Evolutionary conservation across 2,329 filamentous ascomycete genomes (phyloP), one percentile per base, ranked within the genome.

Genomic region (Ceratocystis alfenasii): DNA sequence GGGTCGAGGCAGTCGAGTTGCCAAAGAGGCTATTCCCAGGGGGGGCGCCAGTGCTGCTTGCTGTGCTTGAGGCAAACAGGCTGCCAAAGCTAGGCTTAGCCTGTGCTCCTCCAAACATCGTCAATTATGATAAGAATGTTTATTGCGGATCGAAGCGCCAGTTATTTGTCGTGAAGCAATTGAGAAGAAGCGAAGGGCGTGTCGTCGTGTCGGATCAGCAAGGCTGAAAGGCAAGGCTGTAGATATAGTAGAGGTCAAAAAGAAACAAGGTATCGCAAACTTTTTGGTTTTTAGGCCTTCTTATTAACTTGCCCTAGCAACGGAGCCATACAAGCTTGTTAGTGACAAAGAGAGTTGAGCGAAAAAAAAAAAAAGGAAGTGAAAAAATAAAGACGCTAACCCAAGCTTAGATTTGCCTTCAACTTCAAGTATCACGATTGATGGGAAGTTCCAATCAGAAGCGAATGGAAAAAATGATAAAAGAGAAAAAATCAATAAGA

Each of bases 21-120:
- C 73, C 72, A 63, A 74, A 73, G 15, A 73, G 65, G 60, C 72
- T 66, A 36, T 68, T 66, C 30, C 50, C 44, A 20, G 64, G 65
- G 28, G 61, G 60, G 28, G 66, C 62, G 36, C 64, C 66, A 22
- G 65, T 61, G 57, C 65, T 66, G 17, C 62, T 66, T 45, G 68
- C 64, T 44, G 68, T 66, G 63, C 62, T 62, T 48, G 68, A 62
- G 41, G 53, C 48, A 60, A 64, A 66, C 48, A 65, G 61, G 53
- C 63, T 64, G 50, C 66, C 62, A 55, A 65, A 67, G 63, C 64
- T 57, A 46, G 66, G 64, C 53, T 64, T 55, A 50, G 63, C 50
- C 61, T 63, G 61, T 17, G 44, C 25, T 28, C 46, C 63, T 61
- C 66, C 66, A 25, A 67, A 67, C 63, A 67, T 63, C 15, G 65